These are phyloP conservation scores for Penicillium vulpinum DNA, from an alignment of 2,329 filamentous ascomycete genomes.

Conservation along the genomic window DNA sequence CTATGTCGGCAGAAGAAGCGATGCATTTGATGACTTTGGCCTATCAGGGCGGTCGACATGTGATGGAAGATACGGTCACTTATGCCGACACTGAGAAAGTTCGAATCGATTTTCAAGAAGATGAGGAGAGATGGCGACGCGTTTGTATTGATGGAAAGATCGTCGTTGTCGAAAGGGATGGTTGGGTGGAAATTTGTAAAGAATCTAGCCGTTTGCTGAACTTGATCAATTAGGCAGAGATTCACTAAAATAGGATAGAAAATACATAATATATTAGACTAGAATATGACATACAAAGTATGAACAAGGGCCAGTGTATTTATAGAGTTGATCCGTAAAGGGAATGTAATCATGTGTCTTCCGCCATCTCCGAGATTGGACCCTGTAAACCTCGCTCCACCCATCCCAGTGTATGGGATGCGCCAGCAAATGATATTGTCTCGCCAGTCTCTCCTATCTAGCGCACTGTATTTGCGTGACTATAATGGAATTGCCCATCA, in stretches of 20 bases:
- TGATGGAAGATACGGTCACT: slow-evolving; percentile 57
- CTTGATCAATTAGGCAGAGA: slow-evolving; percentile 7
- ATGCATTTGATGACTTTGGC: slow-evolving; percentile 74
- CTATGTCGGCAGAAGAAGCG: slow-evolving; percentile 62
- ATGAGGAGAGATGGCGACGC: slow-evolving; percentile 68
- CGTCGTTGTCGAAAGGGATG: slow-evolving; percentile 68
- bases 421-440: not conserved
- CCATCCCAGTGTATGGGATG: not conserved
- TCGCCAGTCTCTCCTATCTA: not conserved
- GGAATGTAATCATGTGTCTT: slow-evolving; percentile 5
- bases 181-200: slow-evolving; percentile 65
- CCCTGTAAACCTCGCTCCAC: not conserved
- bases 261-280: not conserved
- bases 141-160: slow-evolving; percentile 93
- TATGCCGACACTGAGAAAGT: slow-evolving; percentile 72
- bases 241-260: not conserved
- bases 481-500: slow-evolving; percentile 24
- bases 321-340: not conserved
- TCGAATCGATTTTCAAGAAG: slow-evolving; percentile 65
- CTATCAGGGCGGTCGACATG: slow-evolving; percentile 59
- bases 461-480: not conserved
- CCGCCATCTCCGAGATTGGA: slow-evolving; percentile 1
- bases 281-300: too few relatives aligned
- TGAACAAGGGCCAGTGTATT: not conserved
- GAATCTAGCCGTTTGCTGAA: slow-evolving; percentile 26